Evolutionary conservation across 2,329 filamentous ascomycete species (phyloP).

Genomic region (Trichophyton benhamiae): DNA sequence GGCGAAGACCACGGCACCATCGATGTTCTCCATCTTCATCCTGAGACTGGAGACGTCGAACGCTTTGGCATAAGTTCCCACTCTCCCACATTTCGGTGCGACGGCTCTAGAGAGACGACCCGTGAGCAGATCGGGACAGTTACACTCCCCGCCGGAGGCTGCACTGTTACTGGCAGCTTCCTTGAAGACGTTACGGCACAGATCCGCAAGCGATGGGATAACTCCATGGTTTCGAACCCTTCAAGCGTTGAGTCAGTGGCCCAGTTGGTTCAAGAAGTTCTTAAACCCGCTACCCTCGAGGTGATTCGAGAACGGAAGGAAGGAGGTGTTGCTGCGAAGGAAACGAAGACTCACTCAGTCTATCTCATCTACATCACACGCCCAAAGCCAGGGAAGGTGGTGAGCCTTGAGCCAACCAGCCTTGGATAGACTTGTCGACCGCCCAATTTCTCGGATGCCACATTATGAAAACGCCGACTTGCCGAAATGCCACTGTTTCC

Average conservation of each 20-base stretch:
- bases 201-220: conserved; percentile 8
- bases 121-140: conserved; percentile 11
- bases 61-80: conserved; percentile 5
- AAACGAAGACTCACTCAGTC: background rate
- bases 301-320: conserved; percentile 8
- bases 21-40: conserved; percentile 8
- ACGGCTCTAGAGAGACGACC: conserved; percentile 8
- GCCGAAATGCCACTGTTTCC: no score
- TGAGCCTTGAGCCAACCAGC: background rate
- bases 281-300: conserved; percentile 10
- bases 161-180: conserved; percentile 1
- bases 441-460: no score
- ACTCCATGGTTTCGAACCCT: conserved; percentile 6
- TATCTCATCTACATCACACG: background rate
- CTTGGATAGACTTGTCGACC: no score
- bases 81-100: conserved; percentile 4
- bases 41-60: conserved; percentile 12
- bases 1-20: background rate
- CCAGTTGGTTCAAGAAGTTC: conserved; percentile 7
- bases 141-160: conserved; percentile 8
- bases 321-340: conserved; percentile 4
- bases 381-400: background rate
- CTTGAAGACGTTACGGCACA: conserved; percentile 9
- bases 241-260: background rate
- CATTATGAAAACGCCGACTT: no score